Evolutionary conservation across 2,329 filamentous ascomycete genomes (phyloP).

Genomic region (Aspergillus pseudoviridinutans): DNA sequence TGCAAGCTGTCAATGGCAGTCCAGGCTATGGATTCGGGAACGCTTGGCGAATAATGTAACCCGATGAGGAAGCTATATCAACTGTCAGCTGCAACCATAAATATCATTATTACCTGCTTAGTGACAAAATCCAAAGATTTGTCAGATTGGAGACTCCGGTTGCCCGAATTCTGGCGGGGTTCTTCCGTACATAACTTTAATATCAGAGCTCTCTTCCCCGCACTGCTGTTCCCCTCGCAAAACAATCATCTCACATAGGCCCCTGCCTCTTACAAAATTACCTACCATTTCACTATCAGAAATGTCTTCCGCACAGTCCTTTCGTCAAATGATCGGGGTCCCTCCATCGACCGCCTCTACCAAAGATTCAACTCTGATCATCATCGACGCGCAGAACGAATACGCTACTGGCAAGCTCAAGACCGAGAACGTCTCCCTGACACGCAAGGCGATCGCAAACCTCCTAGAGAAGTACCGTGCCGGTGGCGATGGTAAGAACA

Average conservation of each 20-base stretch:
- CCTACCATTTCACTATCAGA: not conserved
- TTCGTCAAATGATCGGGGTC: conserved; percentile 54
- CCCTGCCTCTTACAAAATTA: no score
- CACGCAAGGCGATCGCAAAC: conserved; percentile 53
- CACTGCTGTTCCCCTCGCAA: not conserved
- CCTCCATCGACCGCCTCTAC: conserved; percentile 54
- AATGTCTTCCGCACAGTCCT: conserved; percentile 23
- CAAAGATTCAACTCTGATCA: conserved; percentile 58
- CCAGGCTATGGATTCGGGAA: not conserved
- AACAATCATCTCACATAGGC: not conserved
- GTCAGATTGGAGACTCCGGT: not conserved
- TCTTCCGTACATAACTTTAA: not conserved
- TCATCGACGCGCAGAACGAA: conserved; percentile 70
- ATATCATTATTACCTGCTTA: no score
- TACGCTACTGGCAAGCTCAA: conserved; percentile 54
- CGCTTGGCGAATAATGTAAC: not conserved
- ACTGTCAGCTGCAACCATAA: no score
- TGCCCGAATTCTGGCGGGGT: not conserved
- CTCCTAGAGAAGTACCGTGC: conserved; percentile 60
- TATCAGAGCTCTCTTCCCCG: not conserved
- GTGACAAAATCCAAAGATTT: not conserved
- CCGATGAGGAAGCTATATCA: not conserved
- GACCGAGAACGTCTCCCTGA: conserved; percentile 51
- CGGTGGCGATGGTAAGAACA: conserved; percentile 40
- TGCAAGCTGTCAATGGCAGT: not conserved